phyloP scores from a whole-genome alignment of 2,329 filamentous ascomycete genomes.

The Diaporthe citri region DNA sequence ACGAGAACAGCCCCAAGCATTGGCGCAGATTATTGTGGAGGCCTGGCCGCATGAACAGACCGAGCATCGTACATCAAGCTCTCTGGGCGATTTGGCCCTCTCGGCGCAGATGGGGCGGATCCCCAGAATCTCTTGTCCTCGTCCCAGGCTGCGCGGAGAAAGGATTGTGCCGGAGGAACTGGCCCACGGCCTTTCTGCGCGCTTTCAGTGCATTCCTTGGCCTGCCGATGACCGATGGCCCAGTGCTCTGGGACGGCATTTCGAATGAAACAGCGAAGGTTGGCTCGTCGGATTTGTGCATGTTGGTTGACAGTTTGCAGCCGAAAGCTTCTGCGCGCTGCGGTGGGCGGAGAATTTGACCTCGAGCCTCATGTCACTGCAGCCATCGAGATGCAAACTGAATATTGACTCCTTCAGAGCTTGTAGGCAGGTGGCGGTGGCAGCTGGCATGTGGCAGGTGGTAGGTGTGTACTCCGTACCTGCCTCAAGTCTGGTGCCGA shows the following conservation, averaged over 20 bases:
- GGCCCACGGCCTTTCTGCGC: neutral
- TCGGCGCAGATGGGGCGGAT: neutral
- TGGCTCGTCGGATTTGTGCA: slow-evolving; percentile 19
- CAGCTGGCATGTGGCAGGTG: neutral
- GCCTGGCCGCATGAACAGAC: slow-evolving; percentile 12
- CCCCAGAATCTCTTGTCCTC: neutral
- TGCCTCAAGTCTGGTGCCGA: neutral
- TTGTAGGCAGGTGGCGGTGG: neutral
- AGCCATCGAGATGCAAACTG: neutral
- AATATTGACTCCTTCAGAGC: neutral
- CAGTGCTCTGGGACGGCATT: slow-evolving; percentile 28
- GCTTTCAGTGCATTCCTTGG: neutral
- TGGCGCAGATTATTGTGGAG: slow-evolving; percentile 27
- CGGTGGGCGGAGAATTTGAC: neutral
- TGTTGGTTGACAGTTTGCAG: slow-evolving; percentile 2
- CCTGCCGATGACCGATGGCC: neutral
- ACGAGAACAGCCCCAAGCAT: slow-evolving; percentile 19
- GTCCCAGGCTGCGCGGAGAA: neutral
- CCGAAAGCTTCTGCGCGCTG: slow-evolving; percentile 20
- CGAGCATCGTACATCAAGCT: slow-evolving; percentile 12
- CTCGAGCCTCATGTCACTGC: neutral
- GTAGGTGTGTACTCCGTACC: neutral
- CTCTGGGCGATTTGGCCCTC: slow-evolving; percentile 10
- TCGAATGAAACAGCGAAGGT: slow-evolving; percentile 25
- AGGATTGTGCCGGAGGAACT: neutral